Base-by-base conservation (phyloP, 495 filamentous ascomycete species). In the Immersiella caudata region DNA sequence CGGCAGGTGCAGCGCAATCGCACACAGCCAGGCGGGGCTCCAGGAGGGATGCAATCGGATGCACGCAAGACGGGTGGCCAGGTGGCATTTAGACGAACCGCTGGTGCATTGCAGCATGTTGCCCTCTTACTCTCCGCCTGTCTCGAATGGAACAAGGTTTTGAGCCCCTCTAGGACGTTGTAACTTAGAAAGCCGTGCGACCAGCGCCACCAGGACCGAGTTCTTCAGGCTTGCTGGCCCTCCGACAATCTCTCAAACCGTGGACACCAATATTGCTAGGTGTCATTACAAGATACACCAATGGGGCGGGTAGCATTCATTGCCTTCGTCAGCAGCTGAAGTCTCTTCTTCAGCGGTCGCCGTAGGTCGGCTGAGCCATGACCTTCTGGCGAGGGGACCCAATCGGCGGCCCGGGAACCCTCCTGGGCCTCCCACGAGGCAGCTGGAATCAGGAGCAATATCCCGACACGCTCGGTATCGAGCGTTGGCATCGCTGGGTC, bases 321-420 rank as follows among this genome's bases (percentile, higher is more conserved):
- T 4, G 2, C 11, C 11, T 6, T 46, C 40, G 11, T 12, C 40
- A 46, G 40, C 40, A 46, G 40, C 40, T 46, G 40, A 46, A 18
- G 16, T 46, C 2, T 2, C 26, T 20, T 59, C 58, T 24, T 18
- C 27, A 51, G 33, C 62, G 14, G 21, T 22, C 40, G n/a, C 22
- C 16, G 52, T 58, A 14, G 18, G 35, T 24, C 60, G 26, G 51
- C 67, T 64, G 51, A 26, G 49, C 67, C 24, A 60, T 57, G 65
- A 61, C 67, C 61, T 64, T 33, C 52, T 46, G 57, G 29, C 56
- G 55, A 50, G 33, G 49, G 49, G 29, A 55, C n/a, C 70, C 70
- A 72, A 72, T 72, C 62, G 60, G 54, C 58, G 21, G 25, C 22
- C 51, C 46, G 27, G 40, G 20, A 20, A 20, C 21, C 40, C 20